phyloP scores from a whole-genome alignment of 306 rosid genomes.

The Vicia sativa region DNA sequence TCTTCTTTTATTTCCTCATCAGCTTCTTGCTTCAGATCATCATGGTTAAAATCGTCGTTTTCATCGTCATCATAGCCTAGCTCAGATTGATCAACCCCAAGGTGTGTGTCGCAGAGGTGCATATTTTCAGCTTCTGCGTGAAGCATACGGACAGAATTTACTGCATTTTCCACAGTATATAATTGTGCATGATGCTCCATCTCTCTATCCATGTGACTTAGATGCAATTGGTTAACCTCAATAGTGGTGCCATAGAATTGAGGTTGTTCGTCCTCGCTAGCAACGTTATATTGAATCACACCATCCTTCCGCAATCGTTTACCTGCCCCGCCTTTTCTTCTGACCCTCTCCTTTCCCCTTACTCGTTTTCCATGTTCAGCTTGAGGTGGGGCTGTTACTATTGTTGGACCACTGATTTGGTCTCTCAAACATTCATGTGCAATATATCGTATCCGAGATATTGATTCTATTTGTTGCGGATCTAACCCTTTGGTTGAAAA shows the following conservation, averaged over 20 bases:
- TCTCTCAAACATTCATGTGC: slow-evolving; percentile 95
- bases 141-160: slow-evolving; percentile 54
- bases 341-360: slow-evolving; percentile 93
- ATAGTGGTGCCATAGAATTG: slow-evolving; percentile 67
- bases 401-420: slow-evolving; percentile 81
- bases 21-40: slow-evolving; percentile 53
- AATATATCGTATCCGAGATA: slow-evolving; percentile 79
- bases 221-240: slow-evolving; percentile 58
- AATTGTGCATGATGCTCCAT: slow-evolving; percentile 54
- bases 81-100: slow-evolving; percentile 66
- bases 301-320: slow-evolving; percentile 86
- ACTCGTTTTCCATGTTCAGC: slow-evolving; percentile 77
- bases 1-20: slow-evolving; percentile 63
- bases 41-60: slow-evolving; percentile 45
- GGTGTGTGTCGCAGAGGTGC: slow-evolving; percentile 59
- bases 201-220: slow-evolving; percentile 57
- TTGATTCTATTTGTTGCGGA: slow-evolving; percentile 72
- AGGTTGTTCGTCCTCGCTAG: slow-evolving; percentile 81
- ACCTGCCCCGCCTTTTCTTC: slow-evolving; percentile 70
- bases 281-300: slow-evolving; percentile 50
- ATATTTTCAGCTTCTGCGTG: slow-evolving; percentile 55
- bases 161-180: slow-evolving; percentile 55
- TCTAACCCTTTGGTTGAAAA: slow-evolving; percentile 89
- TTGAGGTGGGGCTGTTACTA: slow-evolving; percentile 55
- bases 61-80: slow-evolving; percentile 49